phyloP scores from a whole-genome alignment of 805 yeast species.

The Saccharomycopsis microspora region DNA sequence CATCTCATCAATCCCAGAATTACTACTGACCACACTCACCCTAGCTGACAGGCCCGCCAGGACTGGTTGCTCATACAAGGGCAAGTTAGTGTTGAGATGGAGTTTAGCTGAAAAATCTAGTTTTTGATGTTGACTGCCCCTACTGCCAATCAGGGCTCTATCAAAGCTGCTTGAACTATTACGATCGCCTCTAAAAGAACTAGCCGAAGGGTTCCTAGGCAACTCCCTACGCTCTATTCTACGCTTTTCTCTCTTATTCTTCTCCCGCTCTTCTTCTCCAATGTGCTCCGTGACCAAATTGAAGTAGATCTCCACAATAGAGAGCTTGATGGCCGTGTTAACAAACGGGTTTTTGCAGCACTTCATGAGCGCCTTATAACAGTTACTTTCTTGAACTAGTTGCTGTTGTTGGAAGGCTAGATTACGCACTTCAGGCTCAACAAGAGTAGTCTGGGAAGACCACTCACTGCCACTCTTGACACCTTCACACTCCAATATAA shows the following conservation, averaged over 20 bases:
- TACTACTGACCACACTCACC: neutral
- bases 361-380: conserved; percentile 7
- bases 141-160: too few species aligned
- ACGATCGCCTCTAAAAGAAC: too few species aligned
- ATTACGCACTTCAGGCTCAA: too few species aligned
- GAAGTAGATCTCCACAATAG: conserved; percentile 9
- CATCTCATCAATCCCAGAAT: conserved; percentile 1
- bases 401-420: neutral
- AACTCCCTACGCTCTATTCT: neutral
- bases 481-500: too few species aligned
- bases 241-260: neutral
- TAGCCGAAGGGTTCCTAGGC: neutral
- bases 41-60: neutral
- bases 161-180: too few species aligned
- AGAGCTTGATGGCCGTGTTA: neutral
- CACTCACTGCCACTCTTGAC: too few species aligned
- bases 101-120: neutral
- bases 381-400: conserved; percentile 1
- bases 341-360: conserved; percentile 13
- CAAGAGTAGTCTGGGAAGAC: too few species aligned
- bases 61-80: neutral
- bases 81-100: neutral
- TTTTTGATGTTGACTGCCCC: too few species aligned
- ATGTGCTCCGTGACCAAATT: conserved; percentile 11
- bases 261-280: neutral